Base-by-base conservation (phyloP, 164 flowering plant genomes). In the Akebia trifoliata region DNA sequence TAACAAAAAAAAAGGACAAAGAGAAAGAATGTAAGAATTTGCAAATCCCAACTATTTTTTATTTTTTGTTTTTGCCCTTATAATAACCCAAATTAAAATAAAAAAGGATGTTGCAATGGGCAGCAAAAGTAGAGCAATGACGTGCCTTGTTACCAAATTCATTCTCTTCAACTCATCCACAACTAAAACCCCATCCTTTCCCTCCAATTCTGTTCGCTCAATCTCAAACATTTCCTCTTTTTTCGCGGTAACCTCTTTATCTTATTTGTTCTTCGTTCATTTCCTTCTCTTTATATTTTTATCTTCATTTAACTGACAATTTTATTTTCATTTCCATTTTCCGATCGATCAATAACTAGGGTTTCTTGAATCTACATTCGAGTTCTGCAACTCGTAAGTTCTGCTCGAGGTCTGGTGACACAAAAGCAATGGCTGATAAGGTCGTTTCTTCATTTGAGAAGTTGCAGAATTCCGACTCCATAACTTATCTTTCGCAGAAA, bases 401-500 rank as follows among this genome's bases (percentile, higher is more conserved):
- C 44, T 59, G 63, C 51, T 74, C 75, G 24, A 70, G 52, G 24
- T 29, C 70, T 24, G 31, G 37, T 4, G 46, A 35, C 4, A 54
- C 31, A 42, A 43, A 48, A 39, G 50, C 10, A 58, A 59, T 72
- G 79, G 64, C 55, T 30, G 73, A 63, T 25, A 60, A 48, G 49
- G 51, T 51, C 8, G 56, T 56, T 31, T 60, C 68, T 3, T 40
- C 71, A 20, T 43, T 64, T 0, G 66, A 50, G 50, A 67, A 44
- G 57, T 50, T 70, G 66, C 72, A 69, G 60, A 49, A 48, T 55
- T 38, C 66, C 31, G 85, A 74, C 1, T 45, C 72, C 17, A 65
- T 86, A 4, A 71, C 94, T 37, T 85, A 83, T 58, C 69, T 92
- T 4, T 60, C 74, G 43, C 94, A 84, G 79, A 69, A 65, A 37